Evolutionary conservation across 345 rosid genomes (phyloP).

Genomic region (Balakata baccata): DNA sequence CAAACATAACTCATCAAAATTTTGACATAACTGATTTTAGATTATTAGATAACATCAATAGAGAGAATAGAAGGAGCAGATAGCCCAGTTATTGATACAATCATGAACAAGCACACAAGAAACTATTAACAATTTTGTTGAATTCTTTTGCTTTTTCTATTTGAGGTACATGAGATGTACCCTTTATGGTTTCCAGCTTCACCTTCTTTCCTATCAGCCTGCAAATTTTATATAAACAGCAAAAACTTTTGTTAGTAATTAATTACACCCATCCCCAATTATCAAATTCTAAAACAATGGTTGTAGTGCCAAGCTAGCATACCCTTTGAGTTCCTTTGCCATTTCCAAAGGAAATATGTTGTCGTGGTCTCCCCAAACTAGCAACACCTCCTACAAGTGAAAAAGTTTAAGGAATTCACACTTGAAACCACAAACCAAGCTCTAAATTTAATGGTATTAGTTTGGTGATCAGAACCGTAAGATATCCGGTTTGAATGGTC

Average conservation of each 20-base stretch:
- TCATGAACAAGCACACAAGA: conserved; percentile 41
- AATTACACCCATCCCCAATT: too few relatives aligned
- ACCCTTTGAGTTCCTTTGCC: conserved; percentile 75
- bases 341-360: conserved; percentile 73
- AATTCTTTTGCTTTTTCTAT: conserved; percentile 52
- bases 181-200: conserved; percentile 53
- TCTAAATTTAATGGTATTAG: too few relatives aligned
- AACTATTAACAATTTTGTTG: conserved; percentile 46
- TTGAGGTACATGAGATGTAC: conserved; percentile 80
- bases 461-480: too few relatives aligned
- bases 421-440: too few relatives aligned
- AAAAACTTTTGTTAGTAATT: too few relatives aligned
- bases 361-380: conserved; percentile 85
- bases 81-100: neutral
- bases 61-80: neutral
- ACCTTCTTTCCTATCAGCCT: conserved; percentile 72
- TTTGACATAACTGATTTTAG: too few relatives aligned
- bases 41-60: too few relatives aligned
- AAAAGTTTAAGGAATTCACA: neutral
- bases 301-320: conserved; percentile 15
- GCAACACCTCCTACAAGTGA: conserved; percentile 49
- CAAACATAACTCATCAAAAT: too few relatives aligned
- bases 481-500: too few relatives aligned
- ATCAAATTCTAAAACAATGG: too few relatives aligned
- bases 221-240: conserved; percentile 12